Base-by-base conservation (phyloP, 306 rosid species). In the Pachyrhizus erosus region DNA sequence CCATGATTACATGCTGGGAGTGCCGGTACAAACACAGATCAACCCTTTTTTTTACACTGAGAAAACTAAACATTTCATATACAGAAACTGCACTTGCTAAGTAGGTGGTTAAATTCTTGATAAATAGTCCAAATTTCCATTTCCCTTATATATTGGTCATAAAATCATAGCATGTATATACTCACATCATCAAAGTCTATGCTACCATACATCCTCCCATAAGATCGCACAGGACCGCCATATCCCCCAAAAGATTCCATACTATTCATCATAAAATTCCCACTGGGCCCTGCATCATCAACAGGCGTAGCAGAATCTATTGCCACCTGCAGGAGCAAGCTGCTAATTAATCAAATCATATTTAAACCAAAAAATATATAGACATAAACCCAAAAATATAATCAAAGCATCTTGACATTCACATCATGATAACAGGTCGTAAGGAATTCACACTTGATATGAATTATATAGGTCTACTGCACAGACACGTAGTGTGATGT, bases 121-220 rank as follows among this genome's bases (percentile, higher is more conserved):
- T 8, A 76, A 21, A 37, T 54, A 8, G 46, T 29, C 31, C 31
- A 72, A 67, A 31, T 45, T 66, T 15, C 24, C 13, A 75, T 75
- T 61, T 78, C 15, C 29, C 0, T n/a, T 5, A 42, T 51, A 18
- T 24, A 26, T 66, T 11, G 27, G 31, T 81, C 42, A 79, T 75
- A 20, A 87, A 70, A 64, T 12, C 52, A 67, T 61, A 39, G 4
- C 34, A 65, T 34, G 23, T 31, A 77, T 60, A 27, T 29, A 90
- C 98, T 91, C 87, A 96, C 99, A 84, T 96, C 97, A 68, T 93
- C 98, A 43, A 84, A 92, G 79, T 96, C 98, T 20, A 90, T 84
- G 90, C 94, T 90, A 40, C 97, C 94, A 52, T 92, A 94, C 98
- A 96, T 94, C 89, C 98, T 89, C 81, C 94, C 98, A 80, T 96